Conservation (phyloP, 1,139 yeast species). For the Yamadazyma triangularis region DNA sequence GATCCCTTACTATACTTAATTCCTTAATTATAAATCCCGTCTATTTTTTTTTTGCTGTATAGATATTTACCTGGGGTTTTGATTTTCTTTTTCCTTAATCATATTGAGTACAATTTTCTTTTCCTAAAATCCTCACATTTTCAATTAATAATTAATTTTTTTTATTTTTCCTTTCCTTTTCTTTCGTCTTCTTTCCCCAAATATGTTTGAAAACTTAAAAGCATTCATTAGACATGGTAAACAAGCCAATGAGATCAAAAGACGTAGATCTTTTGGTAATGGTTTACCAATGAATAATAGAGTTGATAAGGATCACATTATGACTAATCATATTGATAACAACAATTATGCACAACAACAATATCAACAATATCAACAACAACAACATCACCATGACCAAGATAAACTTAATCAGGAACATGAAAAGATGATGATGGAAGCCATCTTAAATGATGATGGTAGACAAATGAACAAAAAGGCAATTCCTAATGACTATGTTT, state of each 20-base stretch:
- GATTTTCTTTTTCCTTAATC: too few species aligned
- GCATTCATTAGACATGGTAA: constrained; percentile 83
- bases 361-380: background rate
- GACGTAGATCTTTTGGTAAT: background rate
- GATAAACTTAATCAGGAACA: background rate
- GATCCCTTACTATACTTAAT: too few species aligned
- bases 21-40: too few species aligned
- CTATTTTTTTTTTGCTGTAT: too few species aligned
- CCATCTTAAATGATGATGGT: background rate
- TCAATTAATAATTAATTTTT: too few species aligned
- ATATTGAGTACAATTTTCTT: too few species aligned
- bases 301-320: background rate
- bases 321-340: background rate
- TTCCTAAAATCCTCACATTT: too few species aligned
- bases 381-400: background rate
- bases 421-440: background rate
- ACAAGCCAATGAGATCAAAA: constrained; percentile 48
- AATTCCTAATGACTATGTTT: too few species aligned
- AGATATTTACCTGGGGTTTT: too few species aligned
- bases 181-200: too few species aligned
- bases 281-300: background rate
- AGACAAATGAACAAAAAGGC: constrained; percentile 1
- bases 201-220: constrained; percentile 57
- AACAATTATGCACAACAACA: background rate
- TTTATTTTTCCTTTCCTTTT: too few species aligned